A percentile compares a stretch with the other conserved stretches of the same genome.
phyloP scores from a whole-genome alignment of 495 filamentous ascomycete species.

The Penicillium steckii region DNA sequence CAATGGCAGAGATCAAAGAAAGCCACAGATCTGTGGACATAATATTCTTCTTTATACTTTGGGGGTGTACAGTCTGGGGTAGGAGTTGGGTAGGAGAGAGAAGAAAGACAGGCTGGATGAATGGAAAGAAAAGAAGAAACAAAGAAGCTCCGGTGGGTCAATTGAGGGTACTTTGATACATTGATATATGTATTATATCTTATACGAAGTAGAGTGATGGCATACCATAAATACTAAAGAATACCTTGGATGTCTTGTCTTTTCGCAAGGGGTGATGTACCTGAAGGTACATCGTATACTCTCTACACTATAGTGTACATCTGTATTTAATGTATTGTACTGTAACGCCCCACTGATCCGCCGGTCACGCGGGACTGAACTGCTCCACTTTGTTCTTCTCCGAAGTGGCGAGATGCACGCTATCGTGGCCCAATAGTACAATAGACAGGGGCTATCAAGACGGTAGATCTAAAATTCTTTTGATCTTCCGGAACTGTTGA shows the following conservation, averaged over 20 bases:
- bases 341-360: constrained; percentile 24
- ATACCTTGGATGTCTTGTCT: no score
- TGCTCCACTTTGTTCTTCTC: constrained; percentile 18
- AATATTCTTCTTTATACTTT: constrained; percentile 11
- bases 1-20: constrained; percentile 33
- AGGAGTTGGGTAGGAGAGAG: background rate
- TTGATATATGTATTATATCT: no score
- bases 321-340: no score
- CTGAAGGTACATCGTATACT: no score
- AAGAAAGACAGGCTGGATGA: background rate
- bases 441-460: constrained; percentile 14
- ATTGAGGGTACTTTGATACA: no score
- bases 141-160: constrained; percentile 17
- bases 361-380: constrained; percentile 35
- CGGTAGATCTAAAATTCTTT: constrained; percentile 1
- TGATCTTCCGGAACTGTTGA: no score
- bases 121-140: background rate
- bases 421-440: constrained; percentile 14
- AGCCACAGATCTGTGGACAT: constrained; percentile 43
- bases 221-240: no score
- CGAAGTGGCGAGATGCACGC: constrained; percentile 10
- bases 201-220: no score
- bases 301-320: no score
- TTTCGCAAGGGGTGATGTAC: no score
- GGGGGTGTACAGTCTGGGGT: background rate